Percentiles rank a stretch among this genome's conserved stretches.
Conservation (phyloP, 768 basidiomycete species). For the Hydnomerulius pinastri region DNA sequence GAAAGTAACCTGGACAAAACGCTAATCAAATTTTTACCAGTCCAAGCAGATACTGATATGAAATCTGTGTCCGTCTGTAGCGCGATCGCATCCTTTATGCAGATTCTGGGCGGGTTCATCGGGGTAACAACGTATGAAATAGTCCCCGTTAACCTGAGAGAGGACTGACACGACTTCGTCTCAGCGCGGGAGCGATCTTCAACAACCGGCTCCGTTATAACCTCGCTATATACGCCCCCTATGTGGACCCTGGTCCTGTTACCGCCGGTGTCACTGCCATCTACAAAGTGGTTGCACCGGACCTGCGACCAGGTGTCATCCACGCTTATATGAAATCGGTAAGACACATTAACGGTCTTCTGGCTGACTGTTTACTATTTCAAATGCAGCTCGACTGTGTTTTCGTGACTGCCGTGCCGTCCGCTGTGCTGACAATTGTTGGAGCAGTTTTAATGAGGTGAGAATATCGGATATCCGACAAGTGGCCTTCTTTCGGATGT, state of each 20-base stretch:
- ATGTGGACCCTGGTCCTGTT: constrained; percentile 10
- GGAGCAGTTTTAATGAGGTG: constrained; percentile 13
- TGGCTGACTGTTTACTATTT: not conserved
- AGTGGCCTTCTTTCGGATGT: not conserved
- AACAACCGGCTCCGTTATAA: constrained; percentile 8
- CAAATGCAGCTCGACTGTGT: constrained; percentile 10
- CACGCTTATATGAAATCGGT: constrained; percentile 15
- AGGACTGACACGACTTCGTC: not conserved
- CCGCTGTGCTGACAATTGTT: constrained; percentile 9
- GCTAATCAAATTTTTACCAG: not conserved
- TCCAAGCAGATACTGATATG: constrained; percentile 9
- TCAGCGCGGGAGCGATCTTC: constrained; percentile 12
- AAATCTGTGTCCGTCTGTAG: constrained; percentile 6
- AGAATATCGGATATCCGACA: not conserved
- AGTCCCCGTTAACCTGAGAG: not conserved
- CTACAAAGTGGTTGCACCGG: constrained; percentile 4
- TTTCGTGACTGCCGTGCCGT: constrained; percentile 12
- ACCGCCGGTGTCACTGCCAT: constrained; percentile 8
- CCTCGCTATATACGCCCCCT: constrained; percentile 8
- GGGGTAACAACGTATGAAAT: constrained; percentile 6
- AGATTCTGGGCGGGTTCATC: constrained; percentile 14
- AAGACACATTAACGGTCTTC: not conserved
- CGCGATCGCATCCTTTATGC: constrained; percentile 11
- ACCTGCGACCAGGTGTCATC: constrained; percentile 8
- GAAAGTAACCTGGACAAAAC: not conserved